Evolutionary conservation across 75 land plant genomes (phyloP).

Genomic region (Chamaecyparis obtusa): DNA sequence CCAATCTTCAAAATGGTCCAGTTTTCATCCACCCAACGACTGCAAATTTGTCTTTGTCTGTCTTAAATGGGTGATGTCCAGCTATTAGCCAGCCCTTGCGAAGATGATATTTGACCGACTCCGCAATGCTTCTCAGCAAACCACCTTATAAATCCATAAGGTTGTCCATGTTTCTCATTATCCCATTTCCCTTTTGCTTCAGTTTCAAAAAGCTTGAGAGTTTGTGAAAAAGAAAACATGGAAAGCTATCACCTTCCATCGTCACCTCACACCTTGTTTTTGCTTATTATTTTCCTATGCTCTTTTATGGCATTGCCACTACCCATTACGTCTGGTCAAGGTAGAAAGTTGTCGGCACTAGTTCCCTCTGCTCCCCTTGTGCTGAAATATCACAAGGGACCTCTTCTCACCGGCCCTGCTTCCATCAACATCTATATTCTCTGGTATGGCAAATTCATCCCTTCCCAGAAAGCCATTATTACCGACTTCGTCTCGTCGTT

Average conservation of each 20-base stretch:
- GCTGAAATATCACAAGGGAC: slow-evolving; percentile 65
- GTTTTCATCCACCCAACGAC: too few relatives aligned
- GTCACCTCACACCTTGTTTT: too few relatives aligned
- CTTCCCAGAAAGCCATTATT: slow-evolving; percentile 55
- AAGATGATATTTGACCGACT: too few relatives aligned
- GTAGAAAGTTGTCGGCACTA: neutral
- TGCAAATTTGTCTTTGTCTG: too few relatives aligned
- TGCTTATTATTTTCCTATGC: neutral
- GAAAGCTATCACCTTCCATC: neutral
- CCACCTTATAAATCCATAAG: too few relatives aligned
- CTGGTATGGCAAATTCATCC: slow-evolving; percentile 77
- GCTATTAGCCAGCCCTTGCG: too few relatives aligned
- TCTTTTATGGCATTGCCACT: neutral
- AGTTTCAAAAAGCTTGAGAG: too few relatives aligned
- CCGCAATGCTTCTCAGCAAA: too few relatives aligned
- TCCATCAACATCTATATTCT: slow-evolving; percentile 54
- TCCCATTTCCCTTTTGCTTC: too few relatives aligned
- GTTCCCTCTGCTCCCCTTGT: slow-evolving; percentile 13
- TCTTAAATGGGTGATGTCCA: too few relatives aligned
- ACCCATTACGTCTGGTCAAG: neutral
- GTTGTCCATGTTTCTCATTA: too few relatives aligned
- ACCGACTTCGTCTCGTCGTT: slow-evolving; percentile 68
- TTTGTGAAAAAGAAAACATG: neutral
- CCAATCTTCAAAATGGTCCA: too few relatives aligned
- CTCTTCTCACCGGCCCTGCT: slow-evolving; percentile 40